Base-by-base conservation (phyloP, 202 grass and related monocot genomes). In the Saccharum hybrid region DNA sequence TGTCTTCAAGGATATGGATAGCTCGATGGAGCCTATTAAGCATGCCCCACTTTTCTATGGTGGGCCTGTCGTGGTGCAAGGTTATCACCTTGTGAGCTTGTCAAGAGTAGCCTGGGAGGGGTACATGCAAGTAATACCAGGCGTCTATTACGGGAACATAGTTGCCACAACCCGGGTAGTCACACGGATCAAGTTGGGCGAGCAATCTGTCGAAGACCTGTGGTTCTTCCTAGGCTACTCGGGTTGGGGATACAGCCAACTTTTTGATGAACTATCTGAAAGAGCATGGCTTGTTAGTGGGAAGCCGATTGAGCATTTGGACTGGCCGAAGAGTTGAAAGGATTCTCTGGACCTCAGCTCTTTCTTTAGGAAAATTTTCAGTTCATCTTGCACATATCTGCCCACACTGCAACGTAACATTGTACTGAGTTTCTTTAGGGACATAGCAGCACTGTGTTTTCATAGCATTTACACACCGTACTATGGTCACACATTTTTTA, bases 181-280 rank as follows among this genome's bases (percentile, higher is more conserved):
- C 48, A 57, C 49, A 75, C 79, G 30, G 78, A 90, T 98, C 66
- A 90, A 80, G 75, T 86, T 77, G 30, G 83, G 91, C 13, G 72
- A 88, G 45, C 85, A 88, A 43, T 86, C 84, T 43, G 31, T 63
- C 16, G 66, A 90, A 61, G 83, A 85, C 23, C 57, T 89, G 52
- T 99, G 96, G 93, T 99, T 99, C 74, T 98, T 99, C 79, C 78
- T 96, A 10, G 91, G 93, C 26, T 96, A 90, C 81, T 91, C 88
- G 6, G 88, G 91, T 71, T 98, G 91, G 96, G 83, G 59, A 68
- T 92, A 89, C 72, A 75, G 21, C 37, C 93, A 96, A 68, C 88
- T 99, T 21, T 92, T 94, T 81, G 71, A 99, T 41, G 96, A 99
- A 68, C 23, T 94, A 46, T 84, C 88, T 52, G 81, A 74, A 86